A percentile compares a stretch with the other conserved stretches of the same genome.
Conservation (phyloP, 2,329 filamentous ascomycete genomes). For the Colletotrichum simmondsii region DNA sequence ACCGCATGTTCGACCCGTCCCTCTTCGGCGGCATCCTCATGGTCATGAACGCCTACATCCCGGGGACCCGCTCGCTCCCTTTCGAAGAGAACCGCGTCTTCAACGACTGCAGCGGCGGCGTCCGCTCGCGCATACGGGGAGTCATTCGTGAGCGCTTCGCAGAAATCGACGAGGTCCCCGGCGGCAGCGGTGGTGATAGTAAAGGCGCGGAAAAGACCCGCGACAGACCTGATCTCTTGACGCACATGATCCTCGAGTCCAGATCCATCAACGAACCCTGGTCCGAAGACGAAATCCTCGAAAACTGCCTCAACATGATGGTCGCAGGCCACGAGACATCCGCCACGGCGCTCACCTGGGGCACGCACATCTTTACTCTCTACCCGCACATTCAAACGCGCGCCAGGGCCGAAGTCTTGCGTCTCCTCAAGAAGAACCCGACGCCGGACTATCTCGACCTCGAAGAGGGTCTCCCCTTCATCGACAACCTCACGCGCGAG, state of each 20-base stretch:
- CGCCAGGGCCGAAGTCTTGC: constrained; percentile 51
- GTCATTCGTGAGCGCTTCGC: constrained; percentile 40
- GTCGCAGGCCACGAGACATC: constrained; percentile 58
- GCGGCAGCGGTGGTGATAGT: not conserved
- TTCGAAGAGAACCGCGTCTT: constrained; percentile 49
- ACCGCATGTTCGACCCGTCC: constrained; percentile 39
- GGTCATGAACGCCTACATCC: constrained; percentile 45
- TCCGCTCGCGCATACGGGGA: constrained; percentile 42
- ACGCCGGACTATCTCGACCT: constrained; percentile 49
- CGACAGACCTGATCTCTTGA: constrained; percentile 42
- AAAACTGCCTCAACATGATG: constrained; percentile 55
- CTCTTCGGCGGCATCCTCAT: constrained; percentile 38
- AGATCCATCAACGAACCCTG: constrained; percentile 33
- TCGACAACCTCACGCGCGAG: constrained; percentile 57
- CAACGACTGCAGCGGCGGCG: constrained; percentile 41
- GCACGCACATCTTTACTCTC: constrained; percentile 49
- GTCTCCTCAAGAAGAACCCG: constrained; percentile 50
- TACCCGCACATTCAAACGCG: constrained; percentile 49
- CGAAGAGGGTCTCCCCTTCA: constrained; percentile 51
- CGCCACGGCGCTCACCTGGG: constrained; percentile 53
- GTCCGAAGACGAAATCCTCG: constrained; percentile 46
- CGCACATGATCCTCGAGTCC: constrained; percentile 47
- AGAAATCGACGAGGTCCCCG: constrained; percentile 29
- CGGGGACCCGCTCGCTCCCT: constrained; percentile 47
- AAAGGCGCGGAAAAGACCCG: constrained; percentile 1